Evolutionary conservation across 202 grass and related monocot species (phyloP).

Genomic region (Schoenoplectus tabernaemontani): DNA sequence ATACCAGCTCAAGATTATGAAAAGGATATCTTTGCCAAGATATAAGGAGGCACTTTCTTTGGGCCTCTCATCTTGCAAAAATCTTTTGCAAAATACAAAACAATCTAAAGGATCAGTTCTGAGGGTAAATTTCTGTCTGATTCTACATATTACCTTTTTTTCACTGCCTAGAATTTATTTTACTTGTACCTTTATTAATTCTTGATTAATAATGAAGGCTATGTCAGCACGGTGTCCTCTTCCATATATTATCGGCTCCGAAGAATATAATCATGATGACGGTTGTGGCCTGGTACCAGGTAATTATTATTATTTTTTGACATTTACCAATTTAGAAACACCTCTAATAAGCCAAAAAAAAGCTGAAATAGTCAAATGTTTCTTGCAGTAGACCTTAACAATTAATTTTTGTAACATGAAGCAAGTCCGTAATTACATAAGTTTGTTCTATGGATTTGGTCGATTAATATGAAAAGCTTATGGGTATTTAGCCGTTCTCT

Average conservation of each 20-base stretch:
- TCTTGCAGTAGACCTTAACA: not conserved
- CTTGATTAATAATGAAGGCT: constrained; percentile 36
- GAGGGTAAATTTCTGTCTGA: constrained; percentile 33
- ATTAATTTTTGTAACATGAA: not conserved
- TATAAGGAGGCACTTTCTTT: constrained; percentile 59
- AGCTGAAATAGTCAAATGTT: not conserved
- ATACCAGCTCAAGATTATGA: constrained; percentile 69
- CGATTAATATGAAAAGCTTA: not conserved
- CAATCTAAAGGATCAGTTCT: constrained; percentile 43
- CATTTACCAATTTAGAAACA: not conserved
- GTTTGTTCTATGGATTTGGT: not conserved
- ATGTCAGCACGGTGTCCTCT: constrained; percentile 33
- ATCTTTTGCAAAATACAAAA: constrained; percentile 36
- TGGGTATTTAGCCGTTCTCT: not conserved
- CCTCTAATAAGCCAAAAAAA: not conserved
- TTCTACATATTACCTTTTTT: not conserved
- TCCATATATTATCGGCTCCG: constrained; percentile 76
- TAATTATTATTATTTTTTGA: constrained; percentile 1
- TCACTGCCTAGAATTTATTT: not conserved
- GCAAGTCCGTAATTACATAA: not conserved
- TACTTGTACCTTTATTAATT: not conserved
- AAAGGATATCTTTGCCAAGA: constrained; percentile 70
- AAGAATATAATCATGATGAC: constrained; percentile 71
- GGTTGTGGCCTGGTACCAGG: constrained; percentile 56
- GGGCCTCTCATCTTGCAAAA: constrained; percentile 50